These are phyloP conservation scores for Trichosporon inkin DNA, from an alignment of 1,284 basidiomycete species.

Conservation along the genomic window DNA sequence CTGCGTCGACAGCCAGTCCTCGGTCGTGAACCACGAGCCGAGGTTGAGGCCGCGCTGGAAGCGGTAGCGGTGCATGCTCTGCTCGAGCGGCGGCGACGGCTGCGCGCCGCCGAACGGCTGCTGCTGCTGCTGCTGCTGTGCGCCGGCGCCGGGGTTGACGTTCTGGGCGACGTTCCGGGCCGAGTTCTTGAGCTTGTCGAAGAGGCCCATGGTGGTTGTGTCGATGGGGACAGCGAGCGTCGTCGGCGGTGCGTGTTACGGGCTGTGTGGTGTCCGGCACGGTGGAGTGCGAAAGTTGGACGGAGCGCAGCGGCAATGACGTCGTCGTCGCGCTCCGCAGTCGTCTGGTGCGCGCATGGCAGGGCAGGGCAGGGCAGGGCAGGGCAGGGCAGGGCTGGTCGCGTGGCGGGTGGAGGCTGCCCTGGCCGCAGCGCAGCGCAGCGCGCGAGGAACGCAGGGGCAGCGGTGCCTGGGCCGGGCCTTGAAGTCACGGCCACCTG, in stretches of 20 bases:
- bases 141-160: constrained; percentile 10
- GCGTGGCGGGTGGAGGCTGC: too few species aligned
- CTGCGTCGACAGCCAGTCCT: constrained; percentile 64
- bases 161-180: constrained; percentile 2
- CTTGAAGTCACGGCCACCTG: too few species aligned
- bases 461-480: too few species aligned
- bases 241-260: neutral
- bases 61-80: constrained; percentile 58
- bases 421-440: too few species aligned
- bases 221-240: neutral
- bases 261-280: neutral
- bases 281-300: too few species aligned
- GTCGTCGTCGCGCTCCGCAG: too few species aligned
- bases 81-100: constrained; percentile 21
- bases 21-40: constrained; percentile 67
- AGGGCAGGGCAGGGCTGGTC: too few species aligned
- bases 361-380: too few species aligned
- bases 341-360: too few species aligned
- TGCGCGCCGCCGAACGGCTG: constrained; percentile 15
- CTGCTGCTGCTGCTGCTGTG: constrained; percentile 6
- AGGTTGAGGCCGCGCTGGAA: constrained; percentile 79
- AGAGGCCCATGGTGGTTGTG: constrained; percentile 37
- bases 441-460: too few species aligned
- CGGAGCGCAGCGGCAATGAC: too few species aligned
- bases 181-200: constrained; percentile 44